Evolutionary conservation across 1,139 yeast genomes (phyloP), one percentile per base, ranked within the genome.

Genomic region (Kluyveromyces marxianus): DNA sequence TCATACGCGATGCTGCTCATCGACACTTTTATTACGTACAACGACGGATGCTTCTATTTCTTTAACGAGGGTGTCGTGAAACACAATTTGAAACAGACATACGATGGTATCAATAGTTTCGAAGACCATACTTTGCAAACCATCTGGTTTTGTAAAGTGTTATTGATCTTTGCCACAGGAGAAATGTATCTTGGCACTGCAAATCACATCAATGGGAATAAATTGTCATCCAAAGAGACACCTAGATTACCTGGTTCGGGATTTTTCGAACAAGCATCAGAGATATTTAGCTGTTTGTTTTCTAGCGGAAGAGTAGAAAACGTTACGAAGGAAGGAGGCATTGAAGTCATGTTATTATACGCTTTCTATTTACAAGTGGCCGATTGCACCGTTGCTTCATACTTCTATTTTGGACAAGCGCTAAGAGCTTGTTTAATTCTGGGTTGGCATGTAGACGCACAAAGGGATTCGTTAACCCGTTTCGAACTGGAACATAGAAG

Each of bases 401-500:
- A 85, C 54, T 81, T 85, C 54, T 83, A 83, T 60, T 82, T 84
- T 61, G 95, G 95, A 0, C 71, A 83, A 49, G 94, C 95, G 0
- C 65, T 86, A 44, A 70, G 95, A 48, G 79, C 90, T 0, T 81
- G 92, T 2, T 68, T 86, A 47, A 76, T 84, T 37, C 65, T 85
- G 31, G 96, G 96, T 1, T 75, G 87, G 80, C 95, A 87, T 63
- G 92, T 83, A 2, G 92, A 84, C 66, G 83, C 88, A 4, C 89
- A 83, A 48, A 78, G 79, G 55, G 86, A 80, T 49, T 69, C 72
- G 30, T 60, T 83, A 45, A 73, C 80, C 47, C 65, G 86, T 44
- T 82, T 74, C 56, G 89, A 83, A 57, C 64, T 83, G 45, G 96
- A 87, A 55, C 95, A 87, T 62, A 69, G 94, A 53, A 71, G 95